Base-by-base conservation (phyloP, 257 asterid genomes). In the Solanum pinnatisectum region DNA sequence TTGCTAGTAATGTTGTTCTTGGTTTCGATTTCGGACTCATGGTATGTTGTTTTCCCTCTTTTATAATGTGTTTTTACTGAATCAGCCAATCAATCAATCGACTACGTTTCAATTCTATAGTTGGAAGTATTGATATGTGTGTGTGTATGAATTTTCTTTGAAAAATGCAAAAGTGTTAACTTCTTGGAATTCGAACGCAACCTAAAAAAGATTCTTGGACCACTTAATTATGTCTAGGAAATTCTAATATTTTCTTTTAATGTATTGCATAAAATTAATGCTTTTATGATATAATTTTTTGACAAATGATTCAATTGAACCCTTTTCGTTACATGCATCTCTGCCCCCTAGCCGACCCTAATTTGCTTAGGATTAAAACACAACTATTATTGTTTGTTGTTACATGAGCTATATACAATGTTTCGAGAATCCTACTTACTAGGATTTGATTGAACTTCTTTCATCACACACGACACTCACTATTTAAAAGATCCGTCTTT, bases 1-100 rank as follows among this genome's bases (percentile, higher is more conserved):
- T 96, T 32, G 96, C 94, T 20, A 81, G 88, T 39, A 93, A 90
- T 79, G 98, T 96, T 87, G 37, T 96, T 84, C 20, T 92, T 12
- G 99, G 98, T 77, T 94, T 96, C 92, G 95, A 94, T 71, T 94
- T 94, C 65, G 98, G 98, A 71, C 93, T 96, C 84, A 35, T 96
- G 95, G 98, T 95, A 88, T 8, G 23, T 71, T 0, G 6, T 23
- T 6, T 10, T 10, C 7, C 25, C 3, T 15, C 0, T 36, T 32
- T 16, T 35, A 18, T 71, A 44, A 10, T 1, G 23, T 9, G 23
- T 5, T 18, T 30, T 33, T 22, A 37, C 68, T 79, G 9, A 42
- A 73, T 33, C 16, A 42, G 49, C 10, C 33, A 8, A 32, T 33
- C 44, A 25, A 37, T 71, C 40, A 33, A 33, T 71, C 8, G 0